Evolutionary conservation across 2,329 filamentous ascomycete genomes (phyloP), one percentile per base, ranked within the genome.

Genomic region (Mollisiaceae sp.): DNA sequence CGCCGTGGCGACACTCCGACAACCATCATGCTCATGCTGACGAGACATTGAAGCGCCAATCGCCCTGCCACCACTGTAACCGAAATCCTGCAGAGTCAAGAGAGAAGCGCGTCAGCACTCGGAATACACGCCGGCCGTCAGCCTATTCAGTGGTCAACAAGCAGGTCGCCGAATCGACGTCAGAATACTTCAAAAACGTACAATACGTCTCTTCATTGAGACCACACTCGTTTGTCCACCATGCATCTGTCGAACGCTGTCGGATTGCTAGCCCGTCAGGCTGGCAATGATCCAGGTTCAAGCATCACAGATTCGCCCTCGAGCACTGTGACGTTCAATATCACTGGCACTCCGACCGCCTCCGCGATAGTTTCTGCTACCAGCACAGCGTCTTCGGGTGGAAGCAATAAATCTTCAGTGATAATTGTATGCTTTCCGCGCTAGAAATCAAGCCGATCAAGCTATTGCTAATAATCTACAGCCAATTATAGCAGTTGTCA

Each of bases 401-500:
- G 55, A 20, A 22, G 55, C 20, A 39, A 24, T 18, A 61, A 35
- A 15, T 43, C 60, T 20, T 32, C 50, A 24, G 35, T 55, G 24
- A 57, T 67, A 20, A 54, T 64, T 60, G 65, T 67, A 60, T 14
- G 65, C 43, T 55, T 32, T 15, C 24, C 59, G 43, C 20, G n/a
- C 18, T 38, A 12, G 1, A 20, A 38, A 11, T 14, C 55, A 39
- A 18, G 45, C 22, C 12, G 27, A 14, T 39, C n/a, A n/a, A 32
- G 27, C 27, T 32, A 6, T 32, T 52, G 14, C 39, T 63, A 50
- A 62, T 50, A 63, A 18, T 18, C n/a, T 9, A 43, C 35, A 63
- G 64, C 58, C 61, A 20, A 36, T 69, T 9, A 59, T 66, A n/a
- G 58, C 43, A 60, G 62, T 60, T 11, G n/a, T 74, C 20, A 52